Conservation (phyloP, 805 yeast genomes). For the Candida ficus region DNA sequence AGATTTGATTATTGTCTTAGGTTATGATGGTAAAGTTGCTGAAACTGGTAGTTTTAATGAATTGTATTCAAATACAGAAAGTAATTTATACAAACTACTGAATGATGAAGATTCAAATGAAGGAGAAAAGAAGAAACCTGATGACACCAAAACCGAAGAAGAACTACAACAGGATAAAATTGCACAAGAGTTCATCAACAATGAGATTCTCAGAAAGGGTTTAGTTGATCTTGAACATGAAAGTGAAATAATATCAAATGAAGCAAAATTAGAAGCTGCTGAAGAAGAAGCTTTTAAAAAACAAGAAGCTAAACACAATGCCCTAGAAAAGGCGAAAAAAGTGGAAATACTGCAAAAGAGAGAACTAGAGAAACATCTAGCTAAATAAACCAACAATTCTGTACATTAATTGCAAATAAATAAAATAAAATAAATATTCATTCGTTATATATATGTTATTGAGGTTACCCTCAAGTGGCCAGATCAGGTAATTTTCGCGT, state of each 20-base stretch:
- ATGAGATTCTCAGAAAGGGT: slow-evolving; percentile 19
- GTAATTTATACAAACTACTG: slow-evolving; percentile 33
- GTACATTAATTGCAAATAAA: neutral
- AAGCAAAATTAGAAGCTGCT: slow-evolving; percentile 8
- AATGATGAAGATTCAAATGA: slow-evolving; percentile 28
- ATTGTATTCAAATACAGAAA: slow-evolving; percentile 42
- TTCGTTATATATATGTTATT: neutral
- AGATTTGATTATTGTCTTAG: slow-evolving; percentile 78
- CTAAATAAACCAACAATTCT: neutral
- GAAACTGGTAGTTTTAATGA: slow-evolving; percentile 65
- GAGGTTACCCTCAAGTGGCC: neutral
- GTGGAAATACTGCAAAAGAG: neutral
- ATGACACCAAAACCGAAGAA: slow-evolving; percentile 6
- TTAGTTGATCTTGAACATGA: slow-evolving; percentile 16
- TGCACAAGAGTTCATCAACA: slow-evolving; percentile 21
- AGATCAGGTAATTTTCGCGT: slow-evolving; percentile 4
- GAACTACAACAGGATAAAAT: slow-evolving; percentile 6
- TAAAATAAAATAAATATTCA: neutral
- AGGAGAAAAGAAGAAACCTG: slow-evolving; percentile 9
- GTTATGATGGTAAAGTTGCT: slow-evolving; percentile 73
- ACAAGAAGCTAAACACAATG: slow-evolving; percentile 4
- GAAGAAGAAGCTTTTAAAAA: slow-evolving; percentile 8
- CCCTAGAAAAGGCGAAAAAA: slow-evolving; percentile 6
- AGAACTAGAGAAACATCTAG: slow-evolving; percentile 1
- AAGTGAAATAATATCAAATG: slow-evolving; percentile 6